Conservation (phyloP, 257 asterid species). For the Craterostigma plantagineum region DNA sequence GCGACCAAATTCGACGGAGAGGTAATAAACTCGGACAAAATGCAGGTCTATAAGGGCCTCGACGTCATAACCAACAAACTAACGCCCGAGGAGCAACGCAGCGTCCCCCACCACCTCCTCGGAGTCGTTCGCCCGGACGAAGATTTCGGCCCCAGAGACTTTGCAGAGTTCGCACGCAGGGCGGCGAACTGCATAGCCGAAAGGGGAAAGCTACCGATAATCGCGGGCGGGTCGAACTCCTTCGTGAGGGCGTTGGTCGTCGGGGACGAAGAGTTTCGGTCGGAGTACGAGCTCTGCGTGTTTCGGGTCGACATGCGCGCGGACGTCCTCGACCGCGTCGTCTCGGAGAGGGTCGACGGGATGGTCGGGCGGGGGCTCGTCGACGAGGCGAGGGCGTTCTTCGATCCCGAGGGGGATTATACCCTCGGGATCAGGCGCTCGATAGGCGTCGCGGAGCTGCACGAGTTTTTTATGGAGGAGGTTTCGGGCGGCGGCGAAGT, state of each 20-base stretch:
- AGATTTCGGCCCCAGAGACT: slow-evolving; percentile 42
- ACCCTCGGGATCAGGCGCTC: slow-evolving; percentile 46
- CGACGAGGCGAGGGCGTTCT: slow-evolving; percentile 39
- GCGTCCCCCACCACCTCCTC: slow-evolving; percentile 57
- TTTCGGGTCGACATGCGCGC: slow-evolving; percentile 53
- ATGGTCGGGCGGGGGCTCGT: slow-evolving; percentile 56
- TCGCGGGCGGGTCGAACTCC: slow-evolving; percentile 83
- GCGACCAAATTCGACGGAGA: slow-evolving; percentile 55
- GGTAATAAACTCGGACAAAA: slow-evolving; percentile 62
- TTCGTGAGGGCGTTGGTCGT: slow-evolving; percentile 38
- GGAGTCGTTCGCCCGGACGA: slow-evolving; percentile 28
- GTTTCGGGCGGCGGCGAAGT: slow-evolving; percentile 8
- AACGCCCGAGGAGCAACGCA: slow-evolving; percentile 34
- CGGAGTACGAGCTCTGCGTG: slow-evolving; percentile 44
- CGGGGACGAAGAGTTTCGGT: slow-evolving; percentile 23
- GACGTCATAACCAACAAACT: slow-evolving; percentile 48
- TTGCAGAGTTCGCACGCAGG: slow-evolving; percentile 26
- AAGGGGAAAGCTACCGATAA: slow-evolving; percentile 40
- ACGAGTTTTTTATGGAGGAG: slow-evolving; percentile 21
- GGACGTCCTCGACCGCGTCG: slow-evolving; percentile 26
- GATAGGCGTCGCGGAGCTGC: slow-evolving; percentile 66
- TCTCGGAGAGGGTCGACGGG: slow-evolving; percentile 43
- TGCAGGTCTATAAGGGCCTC: slow-evolving; percentile 53
- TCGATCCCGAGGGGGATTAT: slow-evolving; percentile 31
- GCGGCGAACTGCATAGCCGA: slow-evolving; percentile 24